phyloP scores from a whole-genome alignment of 371 early-diverging fungal genomes.

The Apophysomyces variabilis region DNA sequence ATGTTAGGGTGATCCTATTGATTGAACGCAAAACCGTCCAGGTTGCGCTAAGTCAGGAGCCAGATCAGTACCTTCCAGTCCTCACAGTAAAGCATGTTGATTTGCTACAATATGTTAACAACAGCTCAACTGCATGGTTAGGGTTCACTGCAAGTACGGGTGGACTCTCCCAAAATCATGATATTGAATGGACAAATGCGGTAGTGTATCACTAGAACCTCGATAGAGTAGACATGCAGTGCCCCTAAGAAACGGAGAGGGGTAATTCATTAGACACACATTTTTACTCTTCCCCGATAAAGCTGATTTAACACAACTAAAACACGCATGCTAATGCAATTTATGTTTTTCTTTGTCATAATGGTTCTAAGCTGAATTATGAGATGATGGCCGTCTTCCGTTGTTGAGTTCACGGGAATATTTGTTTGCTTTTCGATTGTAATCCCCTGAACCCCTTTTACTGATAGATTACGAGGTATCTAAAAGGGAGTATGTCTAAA shows the following conservation, averaged over 20 bases:
- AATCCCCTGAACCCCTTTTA: slow-evolving; percentile 4
- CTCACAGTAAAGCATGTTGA: slow-evolving; percentile 20
- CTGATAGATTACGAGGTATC: slow-evolving; percentile 3
- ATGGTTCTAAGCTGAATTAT: no score
- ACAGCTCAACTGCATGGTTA: slow-evolving; percentile 29
- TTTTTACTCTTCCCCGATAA: not conserved
- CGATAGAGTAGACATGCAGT: not conserved
- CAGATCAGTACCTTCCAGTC: slow-evolving; percentile 27
- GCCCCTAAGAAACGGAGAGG: not conserved
- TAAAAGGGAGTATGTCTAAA: slow-evolving; percentile 7
- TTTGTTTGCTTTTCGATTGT: not conserved
- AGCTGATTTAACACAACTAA: no score
- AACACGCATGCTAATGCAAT: no score
- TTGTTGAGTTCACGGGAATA: no score
- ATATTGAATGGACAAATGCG: slow-evolving; percentile 29
- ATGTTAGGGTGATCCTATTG: slow-evolving; percentile 27
- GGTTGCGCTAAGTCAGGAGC: slow-evolving; percentile 21
- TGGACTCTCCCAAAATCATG: slow-evolving; percentile 53
- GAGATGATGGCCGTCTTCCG: no score
- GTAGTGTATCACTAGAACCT: slow-evolving; percentile 4
- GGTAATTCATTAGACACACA: not conserved
- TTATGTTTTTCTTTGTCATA: no score
- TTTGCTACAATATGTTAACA: slow-evolving; percentile 24
- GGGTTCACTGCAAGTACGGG: slow-evolving; percentile 65
- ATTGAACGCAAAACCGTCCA: slow-evolving; percentile 14